These are phyloP conservation scores for Penicillium frequentans DNA, from an alignment of 2,329 filamentous ascomycete genomes.

Conservation along the genomic window DNA sequence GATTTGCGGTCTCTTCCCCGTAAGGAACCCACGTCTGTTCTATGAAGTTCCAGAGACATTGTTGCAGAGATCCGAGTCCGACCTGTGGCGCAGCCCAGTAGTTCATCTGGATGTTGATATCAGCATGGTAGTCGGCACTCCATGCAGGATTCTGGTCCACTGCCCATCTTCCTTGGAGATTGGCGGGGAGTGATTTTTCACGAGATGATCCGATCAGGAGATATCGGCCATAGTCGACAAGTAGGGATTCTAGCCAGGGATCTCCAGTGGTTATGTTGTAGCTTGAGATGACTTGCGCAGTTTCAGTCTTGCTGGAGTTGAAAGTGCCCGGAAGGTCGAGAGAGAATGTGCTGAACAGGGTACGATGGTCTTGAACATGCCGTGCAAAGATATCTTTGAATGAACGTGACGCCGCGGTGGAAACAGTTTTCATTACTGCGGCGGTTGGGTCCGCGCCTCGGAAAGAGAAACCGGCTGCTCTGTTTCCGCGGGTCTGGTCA, in stretches of 20 bases:
- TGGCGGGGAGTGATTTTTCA: conserved; percentile 53
- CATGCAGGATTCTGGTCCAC: conserved; percentile 48
- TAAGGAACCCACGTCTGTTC: conserved; percentile 54
- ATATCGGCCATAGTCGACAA: conserved; percentile 56
- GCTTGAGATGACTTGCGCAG: conserved; percentile 30
- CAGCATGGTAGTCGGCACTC: conserved; percentile 58
- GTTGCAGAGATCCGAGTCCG: conserved; percentile 3
- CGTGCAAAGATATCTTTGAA: conserved; percentile 11
- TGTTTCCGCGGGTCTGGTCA: conserved; percentile 51
- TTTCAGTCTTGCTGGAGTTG: conserved; percentile 18
- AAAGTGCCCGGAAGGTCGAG: conserved; percentile 40
- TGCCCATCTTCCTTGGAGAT: conserved; percentile 59
- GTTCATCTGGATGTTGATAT: conserved; percentile 65
- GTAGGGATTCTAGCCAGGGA: conserved; percentile 53
- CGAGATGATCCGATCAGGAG: conserved; percentile 57
- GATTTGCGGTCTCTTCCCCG: conserved; percentile 53
- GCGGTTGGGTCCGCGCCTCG: conserved; percentile 47
- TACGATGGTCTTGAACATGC: conserved; percentile 18
- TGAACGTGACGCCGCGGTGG: conserved; percentile 3
- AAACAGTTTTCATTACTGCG: conserved; percentile 34
- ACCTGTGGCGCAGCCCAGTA: conserved; percentile 48
- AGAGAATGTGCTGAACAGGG: conserved; percentile 29
- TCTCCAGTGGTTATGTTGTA: conserved; percentile 24
- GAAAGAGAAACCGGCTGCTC: conserved; percentile 48
- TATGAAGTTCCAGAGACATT: conserved; percentile 56